phyloP scores from a whole-genome alignment of 176 grass and related monocot species.

The Oryza officinalis region DNA sequence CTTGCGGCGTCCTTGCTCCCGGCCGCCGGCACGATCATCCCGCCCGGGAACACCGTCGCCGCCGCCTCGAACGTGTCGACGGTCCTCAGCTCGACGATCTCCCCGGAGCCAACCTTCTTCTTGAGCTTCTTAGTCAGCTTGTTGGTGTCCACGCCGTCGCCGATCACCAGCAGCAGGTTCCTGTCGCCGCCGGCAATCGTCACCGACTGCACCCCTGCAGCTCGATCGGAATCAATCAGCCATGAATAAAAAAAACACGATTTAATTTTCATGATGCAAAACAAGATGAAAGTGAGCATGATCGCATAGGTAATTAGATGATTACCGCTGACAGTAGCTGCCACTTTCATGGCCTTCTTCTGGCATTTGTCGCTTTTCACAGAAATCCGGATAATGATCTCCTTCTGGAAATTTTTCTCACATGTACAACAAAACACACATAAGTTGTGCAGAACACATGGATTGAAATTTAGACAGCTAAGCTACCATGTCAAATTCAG shows the following conservation, averaged over 20 bases:
- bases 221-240: background rate
- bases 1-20: background rate
- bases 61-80: conserved; percentile 37
- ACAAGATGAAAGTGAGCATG: background rate
- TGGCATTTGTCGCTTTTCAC: conserved; percentile 41
- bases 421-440: too few relatives aligned
- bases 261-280: too few relatives aligned
- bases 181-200: conserved; percentile 42
- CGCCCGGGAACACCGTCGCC: background rate
- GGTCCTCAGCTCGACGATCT: conserved; percentile 58
- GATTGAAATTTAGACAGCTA: too few relatives aligned
- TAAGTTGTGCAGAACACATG: too few relatives aligned
- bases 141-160: conserved; percentile 48
- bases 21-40: background rate
- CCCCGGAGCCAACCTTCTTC: conserved; percentile 37
- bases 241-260: too few relatives aligned
- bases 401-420: conserved; percentile 46
- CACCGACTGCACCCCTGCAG: conserved; percentile 53
- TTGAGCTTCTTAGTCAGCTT: conserved; percentile 49
- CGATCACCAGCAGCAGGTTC: conserved; percentile 60
- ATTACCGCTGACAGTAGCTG: conserved; percentile 36
- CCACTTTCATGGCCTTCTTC: conserved; percentile 53
- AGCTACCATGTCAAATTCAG: background rate
- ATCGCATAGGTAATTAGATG: background rate
- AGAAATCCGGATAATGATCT: conserved; percentile 53